Base-by-base conservation (phyloP, 768 basidiomycete species). In the Mycena crocata region DNA sequence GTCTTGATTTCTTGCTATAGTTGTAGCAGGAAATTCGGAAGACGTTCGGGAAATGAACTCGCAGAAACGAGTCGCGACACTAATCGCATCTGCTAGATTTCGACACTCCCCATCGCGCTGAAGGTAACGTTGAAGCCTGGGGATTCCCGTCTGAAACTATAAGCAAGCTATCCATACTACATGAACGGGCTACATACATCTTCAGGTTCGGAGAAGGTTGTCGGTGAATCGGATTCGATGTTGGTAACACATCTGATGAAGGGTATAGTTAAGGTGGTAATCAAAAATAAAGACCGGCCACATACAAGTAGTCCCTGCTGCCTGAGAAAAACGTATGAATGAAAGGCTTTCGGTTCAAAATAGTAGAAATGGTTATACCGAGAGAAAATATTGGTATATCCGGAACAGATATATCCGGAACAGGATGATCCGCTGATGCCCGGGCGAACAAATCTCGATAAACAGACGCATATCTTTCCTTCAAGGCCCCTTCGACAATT, bases 291-390 rank as follows among this genome's bases (percentile, higher is more conserved):
- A n/a, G 26, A 40, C 23, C 21, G 2, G 23, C 19, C 4, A 15
- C 68, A 12, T 62, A 64, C 69, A 70, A 30, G 54, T 50, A 70
- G 24, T 70, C 69, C n/a, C 69, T 52, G 44, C 62, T 66, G 12
- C 68, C 68, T 66, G 44, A 8, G 5, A 35, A 23, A 35, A 45
- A 17, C 5, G 24, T 35, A 13, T 34, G 32, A 51, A 35, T 23
- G 13, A 57, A 23, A 5, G 24, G 23, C 14, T 26, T 45, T 17
- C n/a, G 45, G 26, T 30, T 7, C 19, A 21, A 24, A 30, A 23
- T 26, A 19, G 45, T 21, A 15, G 26, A 55, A 21, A 54, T 30
- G 48, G 17, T 4, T 28, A n/a, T n/a, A 63, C 68, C 68, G 14
- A 69, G 26, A 42, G 59, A 65, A 31, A 69, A 69, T 13, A 69